Base-by-base conservation (phyloP, 176 grass and related monocot species). In the Thinopyrum elongatum region DNA sequence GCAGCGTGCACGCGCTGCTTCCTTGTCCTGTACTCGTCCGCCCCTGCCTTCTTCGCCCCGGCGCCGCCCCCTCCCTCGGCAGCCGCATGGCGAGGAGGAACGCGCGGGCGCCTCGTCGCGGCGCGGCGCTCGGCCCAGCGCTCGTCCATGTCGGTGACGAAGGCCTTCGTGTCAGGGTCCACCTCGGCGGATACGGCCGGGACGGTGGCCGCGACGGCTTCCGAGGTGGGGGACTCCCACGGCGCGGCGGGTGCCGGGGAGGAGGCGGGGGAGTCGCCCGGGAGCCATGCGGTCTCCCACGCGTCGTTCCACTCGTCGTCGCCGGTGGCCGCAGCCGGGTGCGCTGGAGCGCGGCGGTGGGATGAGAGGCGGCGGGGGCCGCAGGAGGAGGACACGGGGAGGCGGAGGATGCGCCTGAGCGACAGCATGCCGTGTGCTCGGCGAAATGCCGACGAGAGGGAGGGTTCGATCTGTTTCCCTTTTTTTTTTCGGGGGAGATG, bases 251-350 rank as follows among this genome's bases (percentile, higher is more conserved):
- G 47, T 19, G 90, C 89, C 25, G 93, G 80, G 71, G 90, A 87
- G 49, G 70, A 74, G 23, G 90, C 51, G 67, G 87, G 74, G 22
- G 86, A 84, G 72, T 93, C 93, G 65, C 94, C 91, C 7, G 94
- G 93, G 31, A 98, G 97, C 97, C 97, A 98, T 57, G 97, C 94
- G 4, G 90, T 94, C 88, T 98, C 97, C 97, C 97, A 98, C 26
- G 97, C 92, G 79, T 98, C 92, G 90, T 95, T 98, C 97, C 94
- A 98, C 55, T 98, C 93, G 75, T 95, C 93, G 49, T 95, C 72
- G 0, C 92, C 94, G 10, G 90, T 94, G 59, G 80, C 9, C 11
- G 79, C 21, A 1, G 79, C 16, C 26, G 39, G 57, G 28, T 74
- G 55, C 38, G 65, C 17, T 10, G 71, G 57, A 70, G 70, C 30